Percentiles rank a stretch among this genome's conserved stretches.
phyloP scores from a whole-genome alignment of 2,329 filamentous ascomycete species.

The Sporothrix pallida region DNA sequence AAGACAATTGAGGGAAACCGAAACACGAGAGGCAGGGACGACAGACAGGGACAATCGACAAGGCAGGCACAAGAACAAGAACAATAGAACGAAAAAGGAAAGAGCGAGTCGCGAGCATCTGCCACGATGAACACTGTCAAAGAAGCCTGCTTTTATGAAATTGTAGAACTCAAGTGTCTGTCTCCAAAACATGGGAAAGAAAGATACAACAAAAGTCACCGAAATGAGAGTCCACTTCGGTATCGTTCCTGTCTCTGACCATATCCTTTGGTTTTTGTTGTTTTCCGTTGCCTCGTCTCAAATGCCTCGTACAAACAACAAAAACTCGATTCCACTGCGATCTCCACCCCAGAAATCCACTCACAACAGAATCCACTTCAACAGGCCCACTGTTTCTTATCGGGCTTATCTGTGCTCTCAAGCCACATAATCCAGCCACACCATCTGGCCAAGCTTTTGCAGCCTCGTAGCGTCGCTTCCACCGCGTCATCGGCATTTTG shows the following conservation, averaged over 20 bases:
- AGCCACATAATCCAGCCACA: slow-evolving; percentile 7
- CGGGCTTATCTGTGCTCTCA: not conserved
- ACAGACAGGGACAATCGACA: not conserved
- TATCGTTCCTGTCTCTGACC: not conserved
- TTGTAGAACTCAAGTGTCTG: not conserved
- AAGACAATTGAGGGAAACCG: no score
- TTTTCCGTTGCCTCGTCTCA: not conserved
- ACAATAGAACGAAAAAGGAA: not conserved
- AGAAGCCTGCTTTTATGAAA: not conserved
- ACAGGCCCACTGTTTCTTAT: not conserved
- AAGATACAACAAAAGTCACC: not conserved
- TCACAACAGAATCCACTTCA: no score
- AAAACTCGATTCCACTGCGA: not conserved
- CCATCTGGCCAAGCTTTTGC: not conserved
- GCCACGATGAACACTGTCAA: not conserved
- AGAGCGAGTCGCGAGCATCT: slow-evolving; percentile 12
- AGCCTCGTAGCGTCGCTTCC: slow-evolving; percentile 25
- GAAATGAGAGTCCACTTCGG: slow-evolving; percentile 12
- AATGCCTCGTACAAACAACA: slow-evolving; percentile 14
- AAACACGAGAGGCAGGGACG: no score
- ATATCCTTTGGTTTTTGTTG: no score
- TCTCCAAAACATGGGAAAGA: not conserved
- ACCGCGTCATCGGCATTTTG: slow-evolving; percentile 21
- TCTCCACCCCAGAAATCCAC: not conserved
- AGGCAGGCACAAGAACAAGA: not conserved